Evolutionary conservation across 179 eudicot genomes (phyloP).

Genomic region (Beta lomatogona): DNA sequence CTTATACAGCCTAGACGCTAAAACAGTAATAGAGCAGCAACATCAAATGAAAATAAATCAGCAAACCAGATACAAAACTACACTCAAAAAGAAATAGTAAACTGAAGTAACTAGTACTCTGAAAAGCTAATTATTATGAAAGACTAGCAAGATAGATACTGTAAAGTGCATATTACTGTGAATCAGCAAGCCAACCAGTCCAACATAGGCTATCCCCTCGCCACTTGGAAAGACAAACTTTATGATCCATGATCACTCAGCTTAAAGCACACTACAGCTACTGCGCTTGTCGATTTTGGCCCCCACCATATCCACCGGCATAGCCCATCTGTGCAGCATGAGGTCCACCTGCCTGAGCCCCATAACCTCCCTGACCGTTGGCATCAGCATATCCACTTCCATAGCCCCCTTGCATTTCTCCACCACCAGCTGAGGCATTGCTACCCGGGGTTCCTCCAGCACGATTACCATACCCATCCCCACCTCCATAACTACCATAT

Average conservation of each 20-base stretch:
- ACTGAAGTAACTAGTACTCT: slow-evolving; percentile 41
- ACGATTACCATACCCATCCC: slow-evolving; percentile 60
- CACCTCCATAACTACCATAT: slow-evolving; percentile 74
- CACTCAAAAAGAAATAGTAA: slow-evolving; percentile 37
- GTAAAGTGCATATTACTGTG: slow-evolving; percentile 47
- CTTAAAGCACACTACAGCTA: slow-evolving; percentile 37
- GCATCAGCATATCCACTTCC: slow-evolving; percentile 67
- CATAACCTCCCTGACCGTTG: slow-evolving; percentile 70
- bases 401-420: slow-evolving; percentile 53
- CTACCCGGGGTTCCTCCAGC: slow-evolving; percentile 41
- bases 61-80: slow-evolving; percentile 58
- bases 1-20: slow-evolving; percentile 45
- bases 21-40: slow-evolving; percentile 27
- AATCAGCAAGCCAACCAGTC: slow-evolving; percentile 86
- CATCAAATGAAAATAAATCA: slow-evolving; percentile 41
- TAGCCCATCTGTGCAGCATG: slow-evolving; percentile 46
- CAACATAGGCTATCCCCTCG: slow-evolving; percentile 32
- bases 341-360: slow-evolving; percentile 49
- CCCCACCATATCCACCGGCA: slow-evolving; percentile 80
- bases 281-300: slow-evolving; percentile 62
- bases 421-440: slow-evolving; percentile 51
- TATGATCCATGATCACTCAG: slow-evolving; percentile 9
- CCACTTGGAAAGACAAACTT: too few species aligned
- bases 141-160: slow-evolving; percentile 45
- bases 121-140: slow-evolving; percentile 39